Evolutionary conservation across 768 basidiomycete genomes (phyloP), one percentile per base, ranked within the genome.

Genomic region (Candolleomyces aberdarensis): DNA sequence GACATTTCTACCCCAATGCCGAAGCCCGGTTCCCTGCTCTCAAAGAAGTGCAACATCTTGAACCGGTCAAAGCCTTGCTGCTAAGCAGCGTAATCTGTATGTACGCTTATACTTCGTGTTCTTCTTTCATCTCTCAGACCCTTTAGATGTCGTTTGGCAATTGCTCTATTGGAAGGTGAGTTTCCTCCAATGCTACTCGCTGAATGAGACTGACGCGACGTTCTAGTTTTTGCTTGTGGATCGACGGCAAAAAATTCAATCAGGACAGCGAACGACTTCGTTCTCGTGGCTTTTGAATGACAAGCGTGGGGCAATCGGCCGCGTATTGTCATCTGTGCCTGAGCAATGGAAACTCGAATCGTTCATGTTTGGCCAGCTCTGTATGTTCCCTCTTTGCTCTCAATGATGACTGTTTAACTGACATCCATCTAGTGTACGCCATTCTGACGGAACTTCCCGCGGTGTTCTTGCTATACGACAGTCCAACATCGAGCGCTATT

Each of bases 141-240:
- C 39, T 65, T 48, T 64, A 98, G 96, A 97, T 72, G 76, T 92
- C 40, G 81, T 92, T 39, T 98, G 96, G 96, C 96, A 98, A 77
- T 69, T 88, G 32, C 74, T 94, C 31, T 98, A 98, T 69, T 98
- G 93, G 90, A 96, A 97, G 80, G 89, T 86, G 63, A 60, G 70
- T 53, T 36, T 39, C 26, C 9, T 32, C 54, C 22, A 39, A 40
- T 54, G 13, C 8, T 53, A 60, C 48, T 52, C 22, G 51, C 20
- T 26, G 40, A 8, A 0, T 63, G 19, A 61, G 39, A 52, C 47
- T 64, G 22, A 59, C 39, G 32, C 43, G 56, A 7, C 59, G 55
- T 58, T 51, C 5, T 61, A 91, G 86, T 93, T 96, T 72, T 85
- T 98, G 54, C 83, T 96, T 46, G 82, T 96, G 61, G 89, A 96